A percentile compares a stretch with the other conserved stretches of the same genome.
These are phyloP conservation scores for Adiantum capillusveneris DNA, from an alignment of 75 land plant species.

Conservation along the genomic window DNA sequence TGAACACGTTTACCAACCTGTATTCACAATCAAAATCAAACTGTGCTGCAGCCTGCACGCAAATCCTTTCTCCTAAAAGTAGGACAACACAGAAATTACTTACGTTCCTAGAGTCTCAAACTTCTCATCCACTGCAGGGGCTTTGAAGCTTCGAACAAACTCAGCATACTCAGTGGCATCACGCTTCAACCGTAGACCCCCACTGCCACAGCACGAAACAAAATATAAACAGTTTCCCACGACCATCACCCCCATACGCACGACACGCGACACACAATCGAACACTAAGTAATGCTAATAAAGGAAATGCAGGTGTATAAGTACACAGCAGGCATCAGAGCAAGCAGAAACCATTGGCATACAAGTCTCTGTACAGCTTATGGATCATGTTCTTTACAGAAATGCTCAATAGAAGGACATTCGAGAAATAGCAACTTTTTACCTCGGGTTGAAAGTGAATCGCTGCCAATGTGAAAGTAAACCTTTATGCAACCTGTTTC, in stretches of 20 bases:
- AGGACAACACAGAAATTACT: slow-evolving; percentile 34
- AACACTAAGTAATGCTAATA: not conserved
- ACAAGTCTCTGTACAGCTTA: too few relatives aligned
- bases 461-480: slow-evolving; percentile 90
- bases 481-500: slow-evolving; percentile 85
- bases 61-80: too few relatives aligned
- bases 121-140: slow-evolving; percentile 95
- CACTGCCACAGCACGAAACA: slow-evolving; percentile 44
- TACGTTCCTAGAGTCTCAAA: slow-evolving; percentile 96
- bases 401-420: too few relatives aligned
- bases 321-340: too few relatives aligned
- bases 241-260: not conserved
- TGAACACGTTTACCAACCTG: slow-evolving; percentile 95
- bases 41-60: too few relatives aligned
- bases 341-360: too few relatives aligned
- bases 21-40: slow-evolving; percentile 8
- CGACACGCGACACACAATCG: not conserved
- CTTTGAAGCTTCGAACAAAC: slow-evolving; percentile 94
- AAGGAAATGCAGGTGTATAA: too few relatives aligned
- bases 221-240: not conserved
- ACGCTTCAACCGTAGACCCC: slow-evolving; percentile 96
- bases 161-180: slow-evolving; percentile 97
- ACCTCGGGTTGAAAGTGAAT: slow-evolving; percentile 97
- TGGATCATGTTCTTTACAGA: too few relatives aligned
- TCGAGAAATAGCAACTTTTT: too few relatives aligned